Conservation (phyloP, 2,329 filamentous ascomycete genomes). For the Stagonosporopsis cucurbitacearum region DNA sequence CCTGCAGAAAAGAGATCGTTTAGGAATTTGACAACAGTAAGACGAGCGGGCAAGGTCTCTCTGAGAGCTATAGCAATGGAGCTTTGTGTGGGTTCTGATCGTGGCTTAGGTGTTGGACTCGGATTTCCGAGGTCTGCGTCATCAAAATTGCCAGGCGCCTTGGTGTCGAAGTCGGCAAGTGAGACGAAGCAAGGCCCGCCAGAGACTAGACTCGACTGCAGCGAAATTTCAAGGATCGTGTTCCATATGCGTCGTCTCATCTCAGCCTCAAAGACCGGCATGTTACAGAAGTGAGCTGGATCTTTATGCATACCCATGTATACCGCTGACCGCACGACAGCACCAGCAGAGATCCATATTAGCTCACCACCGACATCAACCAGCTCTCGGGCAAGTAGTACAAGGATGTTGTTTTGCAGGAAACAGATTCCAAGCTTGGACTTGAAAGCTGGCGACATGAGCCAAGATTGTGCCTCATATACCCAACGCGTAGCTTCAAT, state of each 20-base stretch:
- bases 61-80: slow-evolving; percentile 49
- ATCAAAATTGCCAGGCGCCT: slow-evolving; percentile 49
- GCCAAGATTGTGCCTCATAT: slow-evolving; percentile 63
- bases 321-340: slow-evolving; percentile 49
- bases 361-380: slow-evolving; percentile 45
- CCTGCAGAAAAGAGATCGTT: slow-evolving; percentile 32
- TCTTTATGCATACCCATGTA: slow-evolving; percentile 53
- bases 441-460: slow-evolving; percentile 62
- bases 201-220: slow-evolving; percentile 48
- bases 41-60: slow-evolving; percentile 46
- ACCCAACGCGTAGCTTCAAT: slow-evolving; percentile 62
- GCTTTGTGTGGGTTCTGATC: slow-evolving; percentile 40
- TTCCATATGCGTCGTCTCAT: slow-evolving; percentile 45
- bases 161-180: slow-evolving; percentile 46
- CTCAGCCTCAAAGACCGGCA: slow-evolving; percentile 30
- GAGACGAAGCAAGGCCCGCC: slow-evolving; percentile 48
- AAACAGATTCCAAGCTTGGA: slow-evolving; percentile 57
- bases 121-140: slow-evolving; percentile 48
- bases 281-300: slow-evolving; percentile 40
- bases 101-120: slow-evolving; percentile 36
- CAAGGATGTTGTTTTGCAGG: slow-evolving; percentile 56
- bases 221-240: slow-evolving; percentile 46
- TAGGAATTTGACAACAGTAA: slow-evolving; percentile 44
- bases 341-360: slow-evolving; percentile 49
- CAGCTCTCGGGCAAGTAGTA: slow-evolving; percentile 48